A percentile compares a stretch with the other conserved stretches of the same genome.
Conservation (phyloP, 495 filamentous ascomycete genomes). For the Penicillium chermesinum region DNA sequence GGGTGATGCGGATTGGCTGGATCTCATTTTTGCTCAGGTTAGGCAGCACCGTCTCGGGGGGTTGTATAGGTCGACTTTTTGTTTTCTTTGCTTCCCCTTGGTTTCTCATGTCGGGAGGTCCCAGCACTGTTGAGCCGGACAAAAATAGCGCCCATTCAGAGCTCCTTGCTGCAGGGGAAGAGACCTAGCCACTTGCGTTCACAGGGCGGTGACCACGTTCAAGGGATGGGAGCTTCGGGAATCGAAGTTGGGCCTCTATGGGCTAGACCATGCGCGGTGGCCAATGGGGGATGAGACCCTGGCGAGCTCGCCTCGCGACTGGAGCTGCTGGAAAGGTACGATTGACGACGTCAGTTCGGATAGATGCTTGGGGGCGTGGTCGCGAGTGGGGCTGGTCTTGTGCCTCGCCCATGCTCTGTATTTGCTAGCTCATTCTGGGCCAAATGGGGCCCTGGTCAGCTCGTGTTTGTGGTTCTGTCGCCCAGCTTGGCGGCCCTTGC, state of each 20-base stretch:
- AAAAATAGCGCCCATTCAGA: constrained; percentile 4
- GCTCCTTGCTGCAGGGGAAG: constrained; percentile 14
- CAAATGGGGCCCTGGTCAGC: too few species aligned
- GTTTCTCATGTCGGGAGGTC: neutral
- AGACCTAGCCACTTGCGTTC: constrained; percentile 8
- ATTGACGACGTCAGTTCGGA: constrained; percentile 16
- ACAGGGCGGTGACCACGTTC: constrained; percentile 7
- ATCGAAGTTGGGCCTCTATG: constrained; percentile 10
- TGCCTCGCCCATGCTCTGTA: neutral
- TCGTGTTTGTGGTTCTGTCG: neutral
- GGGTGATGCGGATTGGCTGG: neutral
- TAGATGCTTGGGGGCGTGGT: neutral
- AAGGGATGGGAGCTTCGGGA: neutral
- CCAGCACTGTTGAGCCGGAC: constrained; percentile 9
- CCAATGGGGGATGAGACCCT: constrained; percentile 3
- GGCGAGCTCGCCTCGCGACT: neutral
- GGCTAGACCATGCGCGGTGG: constrained; percentile 3
- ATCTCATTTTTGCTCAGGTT: neutral
- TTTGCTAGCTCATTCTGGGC: too few species aligned
- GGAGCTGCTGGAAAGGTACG: constrained; percentile 1
- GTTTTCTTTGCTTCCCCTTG: neutral
- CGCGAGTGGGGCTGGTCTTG: neutral
- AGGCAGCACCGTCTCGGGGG: neutral
- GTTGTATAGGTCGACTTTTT: neutral
- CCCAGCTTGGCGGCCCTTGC: constrained; percentile 19